Conservation (phyloP, 208 protist species). For the Angomonas ambiguus region DNA sequence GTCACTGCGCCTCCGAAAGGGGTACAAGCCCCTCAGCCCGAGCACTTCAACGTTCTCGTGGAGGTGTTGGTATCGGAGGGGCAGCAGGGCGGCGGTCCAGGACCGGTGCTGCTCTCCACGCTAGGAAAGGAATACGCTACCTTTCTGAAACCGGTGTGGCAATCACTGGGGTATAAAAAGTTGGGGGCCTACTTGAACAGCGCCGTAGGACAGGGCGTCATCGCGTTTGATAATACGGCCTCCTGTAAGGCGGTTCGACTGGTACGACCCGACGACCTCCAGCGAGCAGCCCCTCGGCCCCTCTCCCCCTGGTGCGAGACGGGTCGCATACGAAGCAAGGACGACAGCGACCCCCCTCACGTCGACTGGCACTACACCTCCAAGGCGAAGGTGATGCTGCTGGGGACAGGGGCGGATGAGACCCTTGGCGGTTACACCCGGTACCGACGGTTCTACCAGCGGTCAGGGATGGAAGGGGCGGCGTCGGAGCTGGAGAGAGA, state of each 20-base stretch:
- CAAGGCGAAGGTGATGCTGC: constrained; percentile 80
- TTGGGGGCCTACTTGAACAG: constrained; percentile 78
- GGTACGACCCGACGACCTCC: constrained; percentile 40
- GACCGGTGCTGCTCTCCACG: constrained; percentile 75
- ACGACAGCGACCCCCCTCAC: not conserved
- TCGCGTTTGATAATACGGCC: constrained; percentile 57
- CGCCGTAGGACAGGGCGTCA: constrained; percentile 50
- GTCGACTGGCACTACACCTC: constrained; percentile 31
- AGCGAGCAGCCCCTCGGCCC: constrained; percentile 35
- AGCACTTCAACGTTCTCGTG: constrained; percentile 46
- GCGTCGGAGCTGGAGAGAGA: constrained; percentile 84
- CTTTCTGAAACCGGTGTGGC: constrained; percentile 49
- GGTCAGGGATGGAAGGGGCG: constrained; percentile 51
- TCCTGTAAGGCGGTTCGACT: constrained; percentile 76
- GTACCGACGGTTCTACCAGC: constrained; percentile 84
- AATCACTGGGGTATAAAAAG: constrained; percentile 70
- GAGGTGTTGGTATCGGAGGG: constrained; percentile 67
- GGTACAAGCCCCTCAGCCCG: constrained; percentile 3
- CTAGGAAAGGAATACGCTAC: constrained; percentile 82
- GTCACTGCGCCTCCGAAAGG: not conserved
- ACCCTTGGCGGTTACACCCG: constrained; percentile 94
- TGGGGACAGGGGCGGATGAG: constrained; percentile 96
- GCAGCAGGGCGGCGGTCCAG: constrained; percentile 38
- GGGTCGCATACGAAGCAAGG: constrained; percentile 19
- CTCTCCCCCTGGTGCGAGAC: constrained; percentile 62